phyloP scores from a whole-genome alignment of 257 asterid species.

The Craterostigma plantagineum region DNA sequence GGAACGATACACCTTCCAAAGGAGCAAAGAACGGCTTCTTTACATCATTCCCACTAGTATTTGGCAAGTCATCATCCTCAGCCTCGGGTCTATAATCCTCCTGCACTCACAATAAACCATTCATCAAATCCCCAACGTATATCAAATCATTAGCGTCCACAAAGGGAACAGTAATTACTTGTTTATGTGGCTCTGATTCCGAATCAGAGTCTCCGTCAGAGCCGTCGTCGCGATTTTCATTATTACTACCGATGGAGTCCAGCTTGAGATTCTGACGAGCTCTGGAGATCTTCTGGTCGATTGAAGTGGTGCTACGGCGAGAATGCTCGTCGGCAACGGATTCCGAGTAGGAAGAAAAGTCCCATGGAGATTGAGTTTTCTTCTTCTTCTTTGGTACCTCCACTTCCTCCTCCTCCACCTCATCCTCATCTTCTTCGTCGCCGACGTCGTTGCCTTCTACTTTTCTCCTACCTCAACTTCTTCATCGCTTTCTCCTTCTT shows the following conservation, averaged over 20 bases:
- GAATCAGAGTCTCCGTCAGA: constrained; percentile 30
- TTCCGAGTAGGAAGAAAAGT: constrained; percentile 72
- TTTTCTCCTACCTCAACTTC: constrained; percentile 13
- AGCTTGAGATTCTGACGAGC: constrained; percentile 28
- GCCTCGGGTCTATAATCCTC: constrained; percentile 45
- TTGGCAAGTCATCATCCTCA: constrained; percentile 30
- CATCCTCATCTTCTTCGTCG: constrained; percentile 10
- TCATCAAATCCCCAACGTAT: not conserved
- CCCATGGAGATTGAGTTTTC: constrained; percentile 87
- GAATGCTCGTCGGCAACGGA: constrained; percentile 75
- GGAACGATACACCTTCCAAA: constrained; percentile 58
- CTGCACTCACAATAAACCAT: constrained; percentile 14
- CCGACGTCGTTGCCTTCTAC: constrained; percentile 17
- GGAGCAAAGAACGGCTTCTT: constrained; percentile 39
- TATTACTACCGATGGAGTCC: constrained; percentile 6
- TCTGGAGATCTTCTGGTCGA: constrained; percentile 54
- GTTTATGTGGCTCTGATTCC: constrained; percentile 32
- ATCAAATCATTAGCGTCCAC: not conserved
- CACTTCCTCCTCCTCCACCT: constrained; percentile 7
- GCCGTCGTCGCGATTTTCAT: not conserved
- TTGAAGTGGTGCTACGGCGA: constrained; percentile 65
- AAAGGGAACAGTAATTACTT: constrained; percentile 19
- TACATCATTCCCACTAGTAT: constrained; percentile 23
- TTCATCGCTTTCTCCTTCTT: constrained; percentile 21
- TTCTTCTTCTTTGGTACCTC: constrained; percentile 11